Percentiles rank a stretch among this genome's conserved stretches.
phyloP scores from a whole-genome alignment of 75 land plant genomes.

The Ceratopteris richardii region DNA sequence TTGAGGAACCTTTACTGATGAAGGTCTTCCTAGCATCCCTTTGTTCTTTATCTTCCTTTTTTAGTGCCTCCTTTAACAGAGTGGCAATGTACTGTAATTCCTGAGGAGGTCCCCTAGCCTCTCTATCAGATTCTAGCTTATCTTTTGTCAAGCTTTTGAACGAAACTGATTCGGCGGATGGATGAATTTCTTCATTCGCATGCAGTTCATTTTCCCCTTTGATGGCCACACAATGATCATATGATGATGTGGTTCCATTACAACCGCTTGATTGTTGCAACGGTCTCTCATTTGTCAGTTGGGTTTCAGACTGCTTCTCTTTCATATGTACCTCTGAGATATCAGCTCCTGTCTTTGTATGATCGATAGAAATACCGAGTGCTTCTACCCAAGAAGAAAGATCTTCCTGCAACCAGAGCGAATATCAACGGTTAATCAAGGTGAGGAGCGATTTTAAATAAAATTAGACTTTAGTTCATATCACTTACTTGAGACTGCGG shows the following conservation, averaged over 20 bases:
- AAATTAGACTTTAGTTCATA: background rate
- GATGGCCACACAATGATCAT: too few relatives aligned
- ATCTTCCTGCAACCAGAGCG: background rate
- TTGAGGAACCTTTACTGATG: background rate
- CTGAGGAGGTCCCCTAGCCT: background rate
- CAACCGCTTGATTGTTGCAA: too few relatives aligned
- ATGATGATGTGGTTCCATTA: too few relatives aligned
- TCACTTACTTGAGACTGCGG: background rate
- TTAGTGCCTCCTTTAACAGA: background rate
- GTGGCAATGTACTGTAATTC: background rate
- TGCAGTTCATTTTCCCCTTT: too few relatives aligned
- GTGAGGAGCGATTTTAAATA: background rate
- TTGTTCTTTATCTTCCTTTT: background rate
- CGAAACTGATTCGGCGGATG: too few relatives aligned
- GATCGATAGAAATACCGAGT: background rate
- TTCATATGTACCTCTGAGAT: background rate
- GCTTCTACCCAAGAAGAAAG: slow-evolving; percentile 1
- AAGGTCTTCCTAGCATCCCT: background rate
- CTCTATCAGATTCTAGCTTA: background rate
- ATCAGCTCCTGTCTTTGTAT: background rate
- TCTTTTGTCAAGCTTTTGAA: background rate
- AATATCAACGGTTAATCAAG: background rate
- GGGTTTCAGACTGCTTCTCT: background rate
- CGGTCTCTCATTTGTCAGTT: background rate
- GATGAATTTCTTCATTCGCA: too few relatives aligned